A percentile compares a stretch with the other conserved stretches of the same genome.
These are phyloP conservation scores for Solanum microdontum DNA, from an alignment of 257 asterid genomes.

Conservation along the genomic window DNA sequence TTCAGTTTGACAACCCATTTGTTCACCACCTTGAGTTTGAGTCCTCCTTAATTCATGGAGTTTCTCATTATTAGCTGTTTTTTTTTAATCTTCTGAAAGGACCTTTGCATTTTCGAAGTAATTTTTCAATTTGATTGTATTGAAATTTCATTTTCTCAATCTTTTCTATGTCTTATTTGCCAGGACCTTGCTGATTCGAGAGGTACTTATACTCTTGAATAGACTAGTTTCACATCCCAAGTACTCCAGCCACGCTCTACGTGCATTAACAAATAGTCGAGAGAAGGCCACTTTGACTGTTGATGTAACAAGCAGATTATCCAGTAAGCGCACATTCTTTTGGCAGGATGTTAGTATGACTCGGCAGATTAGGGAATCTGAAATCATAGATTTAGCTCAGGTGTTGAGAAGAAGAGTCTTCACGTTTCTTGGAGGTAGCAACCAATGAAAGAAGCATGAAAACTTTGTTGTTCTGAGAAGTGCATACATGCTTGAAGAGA, in stretches of 20 bases:
- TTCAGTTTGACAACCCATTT: not conserved
- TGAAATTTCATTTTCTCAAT: not conserved
- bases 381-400: conserved; percentile 61
- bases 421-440: conserved; percentile 43
- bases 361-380: conserved; percentile 51
- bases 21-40: not conserved
- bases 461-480: not conserved
- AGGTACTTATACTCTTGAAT: conserved; percentile 81
- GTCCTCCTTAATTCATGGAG: not conserved
- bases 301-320: conserved; percentile 53
- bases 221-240: conserved; percentile 84
- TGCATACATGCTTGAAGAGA: not conserved
- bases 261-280: conserved; percentile 50
- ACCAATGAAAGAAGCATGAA: conserved; percentile 22
- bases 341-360: conserved; percentile 37
- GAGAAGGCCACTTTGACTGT: conserved; percentile 47
- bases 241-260: conserved; percentile 42
- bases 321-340: conserved; percentile 34
- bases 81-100: not conserved
- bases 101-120: not conserved
- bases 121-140: not conserved
- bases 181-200: conserved; percentile 73
- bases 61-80: not conserved
- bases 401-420: conserved; percentile 63
- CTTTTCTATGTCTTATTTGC: not conserved